Conservation (phyloP, 2,329 filamentous ascomycete genomes). For the Phialophora tarda region DNA sequence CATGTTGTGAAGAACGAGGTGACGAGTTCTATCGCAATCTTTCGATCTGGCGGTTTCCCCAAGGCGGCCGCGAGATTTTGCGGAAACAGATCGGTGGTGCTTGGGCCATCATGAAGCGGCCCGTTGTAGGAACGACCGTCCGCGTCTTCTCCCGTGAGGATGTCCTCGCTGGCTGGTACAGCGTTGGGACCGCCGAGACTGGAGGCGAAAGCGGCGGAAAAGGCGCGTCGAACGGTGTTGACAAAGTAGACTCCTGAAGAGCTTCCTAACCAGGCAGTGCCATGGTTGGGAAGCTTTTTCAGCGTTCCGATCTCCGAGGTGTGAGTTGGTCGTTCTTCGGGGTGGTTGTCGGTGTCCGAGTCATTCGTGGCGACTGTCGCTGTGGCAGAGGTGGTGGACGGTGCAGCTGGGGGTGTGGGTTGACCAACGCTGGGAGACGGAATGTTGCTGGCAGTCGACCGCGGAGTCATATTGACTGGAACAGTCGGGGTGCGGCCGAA, state of each 20-base stretch:
- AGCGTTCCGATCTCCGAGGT: conserved; percentile 52
- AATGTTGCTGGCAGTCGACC: conserved; percentile 25
- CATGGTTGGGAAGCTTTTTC: conserved; percentile 50
- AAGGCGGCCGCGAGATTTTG: conserved; percentile 41
- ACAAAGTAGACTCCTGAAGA: conserved; percentile 61
- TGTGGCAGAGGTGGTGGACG: conserved; percentile 29
- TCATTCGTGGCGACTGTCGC: conserved; percentile 30
- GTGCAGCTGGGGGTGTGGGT: conserved; percentile 33
- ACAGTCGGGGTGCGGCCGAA: not conserved
- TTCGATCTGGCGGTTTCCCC: conserved; percentile 38
- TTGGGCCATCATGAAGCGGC: conserved; percentile 33
- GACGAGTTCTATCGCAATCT: conserved; percentile 51
- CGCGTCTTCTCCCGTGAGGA: conserved; percentile 40
- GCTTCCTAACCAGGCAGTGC: conserved; percentile 60
- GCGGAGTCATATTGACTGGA: conserved; percentile 29
- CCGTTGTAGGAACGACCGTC: conserved; percentile 40
- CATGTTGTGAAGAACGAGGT: conserved; percentile 58
- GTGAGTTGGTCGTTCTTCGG: conserved; percentile 39
- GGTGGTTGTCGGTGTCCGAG: conserved; percentile 33
- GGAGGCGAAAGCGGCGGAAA: conserved; percentile 47
- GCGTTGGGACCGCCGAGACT: conserved; percentile 32
- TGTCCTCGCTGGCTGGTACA: conserved; percentile 41
- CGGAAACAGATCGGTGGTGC: conserved; percentile 40
- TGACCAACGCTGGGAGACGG: conserved; percentile 35
- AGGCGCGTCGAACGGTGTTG: conserved; percentile 60